A percentile compares a stretch with the other conserved stretches of the same genome.
Evolutionary conservation across 305 asterid species (phyloP).

Genomic region (Fraxinus velutina): DNA sequence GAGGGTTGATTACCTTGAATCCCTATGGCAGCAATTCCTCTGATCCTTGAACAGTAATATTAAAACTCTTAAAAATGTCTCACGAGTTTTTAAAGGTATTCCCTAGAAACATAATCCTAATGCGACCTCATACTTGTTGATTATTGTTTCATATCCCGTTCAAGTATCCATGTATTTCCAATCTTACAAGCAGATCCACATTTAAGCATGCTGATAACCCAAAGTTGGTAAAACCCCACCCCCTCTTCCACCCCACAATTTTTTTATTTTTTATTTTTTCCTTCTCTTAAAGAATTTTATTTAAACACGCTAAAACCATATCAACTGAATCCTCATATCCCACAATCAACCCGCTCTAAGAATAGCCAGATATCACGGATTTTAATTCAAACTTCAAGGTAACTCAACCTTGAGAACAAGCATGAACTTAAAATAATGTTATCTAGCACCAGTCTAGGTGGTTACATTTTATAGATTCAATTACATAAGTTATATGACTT

Average conservation of each 20-base stretch:
- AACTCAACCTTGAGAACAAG: background rate
- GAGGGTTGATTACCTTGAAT: background rate
- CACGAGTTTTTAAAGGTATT: background rate
- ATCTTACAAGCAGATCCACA: background rate
- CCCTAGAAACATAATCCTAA: background rate
- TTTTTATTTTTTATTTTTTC: background rate
- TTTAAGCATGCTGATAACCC: background rate
- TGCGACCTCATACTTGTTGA: background rate
- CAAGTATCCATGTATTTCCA: background rate
- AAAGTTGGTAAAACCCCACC: background rate
- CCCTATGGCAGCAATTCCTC: background rate
- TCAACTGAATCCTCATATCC: conserved; percentile 1
- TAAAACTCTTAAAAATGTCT: background rate
- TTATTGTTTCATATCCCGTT: background rate
- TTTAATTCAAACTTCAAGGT: background rate
- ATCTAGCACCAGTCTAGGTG: background rate
- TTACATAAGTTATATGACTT: background rate
- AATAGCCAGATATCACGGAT: background rate
- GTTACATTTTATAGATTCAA: background rate
- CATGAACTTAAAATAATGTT: background rate
- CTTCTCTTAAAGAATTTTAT: too few relatives aligned
- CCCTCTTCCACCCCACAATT: background rate
- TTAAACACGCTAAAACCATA: background rate
- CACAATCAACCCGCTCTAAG: conserved; percentile 7
- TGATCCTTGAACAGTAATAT: background rate